Conservation (phyloP, 352 stramenopile species). For the Blastocystis sp. region DNA sequence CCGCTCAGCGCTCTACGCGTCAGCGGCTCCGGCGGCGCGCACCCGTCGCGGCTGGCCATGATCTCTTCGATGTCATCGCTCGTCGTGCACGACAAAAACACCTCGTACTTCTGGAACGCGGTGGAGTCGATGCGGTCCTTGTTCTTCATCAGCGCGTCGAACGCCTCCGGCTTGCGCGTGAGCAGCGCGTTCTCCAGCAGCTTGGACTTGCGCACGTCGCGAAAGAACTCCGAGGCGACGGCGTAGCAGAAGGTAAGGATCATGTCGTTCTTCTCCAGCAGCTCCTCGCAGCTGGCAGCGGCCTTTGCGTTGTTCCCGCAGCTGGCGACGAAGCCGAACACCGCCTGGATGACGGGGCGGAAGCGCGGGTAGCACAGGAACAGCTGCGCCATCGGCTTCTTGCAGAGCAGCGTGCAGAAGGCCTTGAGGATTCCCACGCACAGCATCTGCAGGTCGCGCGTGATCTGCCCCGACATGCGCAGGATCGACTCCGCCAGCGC, state of each 20-base stretch:
- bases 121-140: neutral
- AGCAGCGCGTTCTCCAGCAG: neutral
- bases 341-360: too few relatives aligned
- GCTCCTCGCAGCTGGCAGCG: neutral
- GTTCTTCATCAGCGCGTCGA: neutral
- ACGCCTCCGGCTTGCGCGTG: neutral
- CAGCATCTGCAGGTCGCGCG: neutral
- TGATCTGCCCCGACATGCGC: neutral
- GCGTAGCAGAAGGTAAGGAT: slow-evolving; percentile 9
- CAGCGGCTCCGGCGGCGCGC: neutral
- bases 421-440: neutral
- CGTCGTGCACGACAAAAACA: neutral
- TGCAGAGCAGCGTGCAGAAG: neutral
- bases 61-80: slow-evolving; percentile 9
- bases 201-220: slow-evolving; percentile 6
- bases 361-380: neutral
- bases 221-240: neutral
- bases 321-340: neutral
- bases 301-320: neutral
- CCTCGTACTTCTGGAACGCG: neutral
- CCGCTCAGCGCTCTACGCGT: neutral
- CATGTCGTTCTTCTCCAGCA: slow-evolving; percentile 22
- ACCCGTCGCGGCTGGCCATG: neutral
- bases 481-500: neutral
- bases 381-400: neutral